These are phyloP conservation scores for Hypoxylon fuscum DNA, from an alignment of 495 filamentous ascomycete genomes.

Conservation along the genomic window DNA sequence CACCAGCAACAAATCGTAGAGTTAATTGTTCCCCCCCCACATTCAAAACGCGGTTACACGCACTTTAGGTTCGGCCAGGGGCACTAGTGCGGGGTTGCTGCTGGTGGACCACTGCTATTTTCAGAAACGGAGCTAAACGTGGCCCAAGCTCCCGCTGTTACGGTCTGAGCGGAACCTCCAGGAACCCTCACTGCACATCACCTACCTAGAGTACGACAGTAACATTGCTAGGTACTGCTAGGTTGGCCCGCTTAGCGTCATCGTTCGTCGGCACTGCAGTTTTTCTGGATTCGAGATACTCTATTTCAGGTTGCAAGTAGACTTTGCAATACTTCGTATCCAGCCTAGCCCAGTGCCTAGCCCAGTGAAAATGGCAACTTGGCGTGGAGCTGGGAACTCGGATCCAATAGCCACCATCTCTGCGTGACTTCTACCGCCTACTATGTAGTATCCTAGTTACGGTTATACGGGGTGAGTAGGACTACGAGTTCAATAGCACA, in stretches of 20 bases:
- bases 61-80: not conserved
- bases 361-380: too few species aligned
- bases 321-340: too few species aligned
- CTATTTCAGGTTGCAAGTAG: too few species aligned
- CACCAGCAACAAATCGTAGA: too few species aligned
- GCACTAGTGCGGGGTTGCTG: not conserved
- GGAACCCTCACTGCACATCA: constrained; percentile 9
- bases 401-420: too few species aligned
- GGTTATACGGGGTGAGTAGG: too few species aligned
- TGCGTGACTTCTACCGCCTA: too few species aligned
- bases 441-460: too few species aligned
- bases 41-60: not conserved
- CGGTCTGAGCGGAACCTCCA: constrained; percentile 1
- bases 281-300: not conserved
- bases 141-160: constrained; percentile 17
- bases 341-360: too few species aligned
- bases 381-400: too few species aligned
- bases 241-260: constrained; percentile 13
- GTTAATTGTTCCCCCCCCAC: not conserved
- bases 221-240: constrained; percentile 15
- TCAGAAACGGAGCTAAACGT: not conserved
- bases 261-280: constrained; percentile 7
- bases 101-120: not conserved
- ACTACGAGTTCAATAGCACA: not conserved
- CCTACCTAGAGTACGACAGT: constrained; percentile 20